These are phyloP conservation scores for Didymella lethalis DNA, from an alignment of 2,329 filamentous ascomycete species.

Conservation along the genomic window DNA sequence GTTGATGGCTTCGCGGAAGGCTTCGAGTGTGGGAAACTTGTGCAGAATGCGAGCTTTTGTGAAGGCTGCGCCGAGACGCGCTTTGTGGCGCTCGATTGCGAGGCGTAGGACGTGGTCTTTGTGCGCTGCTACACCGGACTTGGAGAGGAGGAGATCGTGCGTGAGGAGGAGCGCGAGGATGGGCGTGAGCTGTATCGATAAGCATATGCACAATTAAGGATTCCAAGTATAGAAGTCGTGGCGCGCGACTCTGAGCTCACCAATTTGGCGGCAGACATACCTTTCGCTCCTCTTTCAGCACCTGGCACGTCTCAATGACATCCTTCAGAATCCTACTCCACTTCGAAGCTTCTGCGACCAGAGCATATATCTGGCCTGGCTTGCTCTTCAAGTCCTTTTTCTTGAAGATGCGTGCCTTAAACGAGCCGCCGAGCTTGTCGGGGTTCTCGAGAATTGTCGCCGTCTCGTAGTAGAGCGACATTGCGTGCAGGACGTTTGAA, in stretches of 20 bases:
- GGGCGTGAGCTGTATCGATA: conserved; percentile 72
- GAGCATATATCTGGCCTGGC: conserved; percentile 83
- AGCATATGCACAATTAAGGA: conserved; percentile 8
- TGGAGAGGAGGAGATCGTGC: conserved; percentile 85
- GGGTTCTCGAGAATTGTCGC: conserved; percentile 74
- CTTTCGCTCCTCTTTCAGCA: conserved; percentile 84
- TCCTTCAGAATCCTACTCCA: conserved; percentile 88
- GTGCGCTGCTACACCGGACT: conserved; percentile 82
- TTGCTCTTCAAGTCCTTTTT: conserved; percentile 78
- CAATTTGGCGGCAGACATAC: conserved; percentile 56
- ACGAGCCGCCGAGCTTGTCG: conserved; percentile 74
- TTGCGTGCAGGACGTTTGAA: conserved; percentile 50
- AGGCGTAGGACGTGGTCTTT: conserved; percentile 78
- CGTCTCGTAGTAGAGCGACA: conserved; percentile 97
- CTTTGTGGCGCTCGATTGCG: conserved; percentile 81
- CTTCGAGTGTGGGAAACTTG: conserved; percentile 72
- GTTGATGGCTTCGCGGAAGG: conserved; percentile 68
- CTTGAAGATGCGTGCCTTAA: conserved; percentile 84
- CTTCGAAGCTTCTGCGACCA: conserved; percentile 87
- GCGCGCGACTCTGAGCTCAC: background rate
- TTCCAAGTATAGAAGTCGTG: background rate
- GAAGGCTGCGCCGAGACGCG: conserved; percentile 80
- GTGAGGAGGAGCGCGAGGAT: conserved; percentile 80
- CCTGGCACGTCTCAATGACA: conserved; percentile 80
- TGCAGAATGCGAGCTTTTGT: conserved; percentile 78